phyloP scores from a whole-genome alignment of 1,284 basidiomycete species.

The Flammula alnicola region DNA sequence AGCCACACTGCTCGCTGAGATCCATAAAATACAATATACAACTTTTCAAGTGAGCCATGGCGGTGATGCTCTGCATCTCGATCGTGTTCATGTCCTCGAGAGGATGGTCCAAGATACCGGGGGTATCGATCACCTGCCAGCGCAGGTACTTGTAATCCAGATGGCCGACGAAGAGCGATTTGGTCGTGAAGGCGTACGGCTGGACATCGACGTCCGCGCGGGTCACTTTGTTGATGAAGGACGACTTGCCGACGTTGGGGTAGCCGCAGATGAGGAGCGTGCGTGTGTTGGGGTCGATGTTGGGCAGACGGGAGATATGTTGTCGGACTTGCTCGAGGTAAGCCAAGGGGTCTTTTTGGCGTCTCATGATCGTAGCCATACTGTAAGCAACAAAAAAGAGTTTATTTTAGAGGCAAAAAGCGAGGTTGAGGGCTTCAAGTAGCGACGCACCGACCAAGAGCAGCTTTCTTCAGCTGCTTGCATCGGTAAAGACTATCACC shows the following conservation, averaged over 20 bases:
- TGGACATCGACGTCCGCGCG: constrained; percentile 97
- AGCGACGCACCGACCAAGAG: constrained; percentile 87
- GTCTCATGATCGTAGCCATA: constrained; percentile 96
- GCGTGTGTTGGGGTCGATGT: constrained; percentile 96
- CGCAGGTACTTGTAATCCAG: constrained; percentile 97
- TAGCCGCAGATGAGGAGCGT: constrained; percentile 96
- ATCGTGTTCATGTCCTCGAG: constrained; percentile 99
- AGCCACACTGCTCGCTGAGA: constrained; percentile 94
- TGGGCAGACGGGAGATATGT: constrained; percentile 94
- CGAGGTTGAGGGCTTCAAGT: background rate
- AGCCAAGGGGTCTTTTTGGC: constrained; percentile 95
- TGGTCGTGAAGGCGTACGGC: constrained; percentile 97
- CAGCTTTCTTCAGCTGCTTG: constrained; percentile 95
- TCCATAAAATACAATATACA: constrained; percentile 98
- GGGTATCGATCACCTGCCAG: constrained; percentile 98
- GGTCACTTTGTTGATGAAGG: constrained; percentile 98
- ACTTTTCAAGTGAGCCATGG: constrained; percentile 90
- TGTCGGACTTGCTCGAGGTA: constrained; percentile 98
- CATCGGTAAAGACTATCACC: constrained; percentile 96
- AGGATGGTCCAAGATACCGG: constrained; percentile 91
- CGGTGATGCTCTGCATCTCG: constrained; percentile 98
- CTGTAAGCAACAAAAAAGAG: constrained; percentile 39
- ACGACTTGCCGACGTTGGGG: constrained; percentile 97
- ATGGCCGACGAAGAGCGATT: constrained; percentile 95
- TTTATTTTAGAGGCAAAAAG: background rate